Conservation (phyloP, 2,329 filamentous ascomycete species). For the Cladorrhinum sp. region DNA sequence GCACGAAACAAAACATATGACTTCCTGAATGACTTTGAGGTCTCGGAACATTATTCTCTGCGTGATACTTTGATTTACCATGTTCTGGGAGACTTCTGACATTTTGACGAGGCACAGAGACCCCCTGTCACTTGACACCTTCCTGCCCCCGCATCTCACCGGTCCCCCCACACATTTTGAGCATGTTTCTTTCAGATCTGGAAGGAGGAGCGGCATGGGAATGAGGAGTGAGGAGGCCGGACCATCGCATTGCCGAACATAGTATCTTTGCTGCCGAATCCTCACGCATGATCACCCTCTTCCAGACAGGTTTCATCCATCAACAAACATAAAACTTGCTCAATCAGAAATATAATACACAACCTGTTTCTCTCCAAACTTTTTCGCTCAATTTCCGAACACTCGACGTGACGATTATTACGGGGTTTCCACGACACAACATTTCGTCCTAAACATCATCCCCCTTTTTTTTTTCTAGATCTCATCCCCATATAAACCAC, state of each 20-base stretch:
- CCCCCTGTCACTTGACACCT: neutral
- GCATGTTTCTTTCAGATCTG: conserved; percentile 11
- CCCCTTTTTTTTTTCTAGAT: too few relatives aligned
- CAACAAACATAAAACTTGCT: conserved; percentile 1
- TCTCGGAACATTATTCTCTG: too few relatives aligned
- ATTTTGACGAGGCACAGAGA: neutral
- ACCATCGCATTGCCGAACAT: conserved; percentile 5
- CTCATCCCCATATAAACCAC: too few relatives aligned
- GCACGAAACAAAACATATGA: too few relatives aligned
- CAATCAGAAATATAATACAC: neutral
- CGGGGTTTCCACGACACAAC: neutral
- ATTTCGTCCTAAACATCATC: neutral
- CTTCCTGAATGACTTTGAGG: too few relatives aligned
- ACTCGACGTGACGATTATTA: neutral
- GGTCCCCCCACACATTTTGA: conserved; percentile 9
- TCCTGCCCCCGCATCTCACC: neutral
- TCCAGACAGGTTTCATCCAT: conserved; percentile 10
- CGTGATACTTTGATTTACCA: too few relatives aligned
- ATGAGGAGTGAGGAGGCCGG: neutral
- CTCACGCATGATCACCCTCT: neutral
- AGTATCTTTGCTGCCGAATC: too few relatives aligned
- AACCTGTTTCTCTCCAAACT: neutral
- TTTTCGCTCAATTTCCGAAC: neutral
- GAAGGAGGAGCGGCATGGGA: neutral
- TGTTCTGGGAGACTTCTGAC: neutral